Base-by-base conservation (phyloP, 441 rosid genomes). In the Brassica hybrid region DNA sequence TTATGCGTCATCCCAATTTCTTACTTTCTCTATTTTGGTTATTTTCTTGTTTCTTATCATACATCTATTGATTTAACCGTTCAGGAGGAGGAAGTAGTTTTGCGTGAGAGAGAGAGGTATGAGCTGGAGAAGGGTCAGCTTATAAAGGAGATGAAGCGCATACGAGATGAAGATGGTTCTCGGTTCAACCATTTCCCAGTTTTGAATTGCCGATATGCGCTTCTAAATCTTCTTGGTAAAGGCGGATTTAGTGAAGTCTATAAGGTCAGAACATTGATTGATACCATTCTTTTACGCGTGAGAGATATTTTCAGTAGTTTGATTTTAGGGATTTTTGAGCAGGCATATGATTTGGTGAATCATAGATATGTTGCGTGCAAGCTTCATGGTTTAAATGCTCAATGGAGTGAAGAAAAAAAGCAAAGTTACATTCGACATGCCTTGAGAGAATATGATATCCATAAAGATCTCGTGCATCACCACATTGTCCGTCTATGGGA, bases 191-290 rank as follows among this genome's bases (percentile, higher is more conserved):
- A 92, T 82, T 96, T 91, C 74, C 99, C 90, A 88, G 90, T 96
- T 85, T 85, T 96, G 83, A 90, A 92, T 80, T 87, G 84, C 72
- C 87, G 98, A 77, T 96, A 92, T 84, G 94, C 99, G 66, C 97
- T 96, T 71, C 69, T 96, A 76, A 96, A 96, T 80, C 99, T 96
- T 80, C 97, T 96, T 78, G 99, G 99, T 13, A 94, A 90, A 85
- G 99, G 99, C 54, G 99, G 99, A 82, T 96, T 96, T 80, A 96
- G 99, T 80, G 99, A 94, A 88, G 99, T 96, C 80, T 96, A 91
- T 81, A 96, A 96, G 99, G 99, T 96, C 86, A 85, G 96, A 85
- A 79, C 60, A 81, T 81, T 70, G 75, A 67, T 21, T 52, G 52
- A 73, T 67, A 23, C 71, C 72, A 69, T 56, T 65, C 56, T 81